These are phyloP conservation scores for Eleusine indica DNA, from an alignment of 176 grass and related monocot genomes.

Conservation along the genomic window DNA sequence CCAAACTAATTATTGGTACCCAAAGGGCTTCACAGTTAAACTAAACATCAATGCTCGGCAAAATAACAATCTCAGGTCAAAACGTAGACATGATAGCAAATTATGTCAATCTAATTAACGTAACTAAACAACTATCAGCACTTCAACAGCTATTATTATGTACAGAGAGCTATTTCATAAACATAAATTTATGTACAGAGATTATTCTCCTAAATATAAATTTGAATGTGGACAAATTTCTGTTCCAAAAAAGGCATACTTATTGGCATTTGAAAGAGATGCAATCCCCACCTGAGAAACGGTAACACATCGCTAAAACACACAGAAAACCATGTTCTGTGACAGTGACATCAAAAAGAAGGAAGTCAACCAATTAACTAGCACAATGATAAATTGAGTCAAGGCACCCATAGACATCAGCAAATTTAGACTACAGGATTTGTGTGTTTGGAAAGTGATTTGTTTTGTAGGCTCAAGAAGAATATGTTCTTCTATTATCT, in stretches of 20 bases:
- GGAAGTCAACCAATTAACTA: conserved; percentile 35
- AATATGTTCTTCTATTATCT: background rate
- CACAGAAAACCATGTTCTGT: background rate
- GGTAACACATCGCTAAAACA: background rate
- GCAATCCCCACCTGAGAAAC: background rate
- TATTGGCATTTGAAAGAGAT: background rate
- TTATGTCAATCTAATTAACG: background rate
- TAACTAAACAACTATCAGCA: background rate
- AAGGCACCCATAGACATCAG: background rate
- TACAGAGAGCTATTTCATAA: background rate
- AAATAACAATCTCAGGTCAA: conserved; percentile 4
- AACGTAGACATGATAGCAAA: background rate
- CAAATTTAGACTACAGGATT: background rate
- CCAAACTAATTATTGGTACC: background rate
- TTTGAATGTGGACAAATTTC: background rate
- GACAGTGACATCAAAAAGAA: background rate
- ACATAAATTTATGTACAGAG: background rate
- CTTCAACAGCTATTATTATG: background rate
- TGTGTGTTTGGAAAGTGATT: background rate
- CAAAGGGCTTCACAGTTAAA: background rate
- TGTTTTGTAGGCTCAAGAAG: background rate
- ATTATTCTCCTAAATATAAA: background rate
- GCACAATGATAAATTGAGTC: background rate
- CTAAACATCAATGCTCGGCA: background rate
- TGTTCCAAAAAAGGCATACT: background rate